phyloP scores from a whole-genome alignment of 139 green algal species.

The Spirogloea muscicola region DNA sequence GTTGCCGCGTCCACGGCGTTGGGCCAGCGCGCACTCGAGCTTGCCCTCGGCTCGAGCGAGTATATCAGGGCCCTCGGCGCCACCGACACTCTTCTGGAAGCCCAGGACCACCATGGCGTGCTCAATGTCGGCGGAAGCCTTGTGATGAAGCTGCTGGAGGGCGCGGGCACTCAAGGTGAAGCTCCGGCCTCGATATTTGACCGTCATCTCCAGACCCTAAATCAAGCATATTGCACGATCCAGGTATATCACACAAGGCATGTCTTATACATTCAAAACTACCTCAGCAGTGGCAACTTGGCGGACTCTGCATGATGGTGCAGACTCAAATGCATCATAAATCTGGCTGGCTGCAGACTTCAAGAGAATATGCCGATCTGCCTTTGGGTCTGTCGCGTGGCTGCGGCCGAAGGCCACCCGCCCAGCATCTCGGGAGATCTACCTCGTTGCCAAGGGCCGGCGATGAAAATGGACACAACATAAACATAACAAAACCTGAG shows the following conservation, averaged over 20 bases:
- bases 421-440: constrained; percentile 2
- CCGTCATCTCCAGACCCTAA: no score
- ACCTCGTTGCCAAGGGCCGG: constrained; percentile 15
- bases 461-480: no score
- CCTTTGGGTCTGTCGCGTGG: background rate
- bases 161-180: constrained; percentile 7
- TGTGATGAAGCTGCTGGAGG: constrained; percentile 14
- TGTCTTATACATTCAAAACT: no score
- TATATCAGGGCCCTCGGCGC: background rate
- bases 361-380: no score
- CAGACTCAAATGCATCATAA: no score
- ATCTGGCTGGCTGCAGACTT: no score
- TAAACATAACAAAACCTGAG: no score
- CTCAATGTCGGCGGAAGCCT: background rate
- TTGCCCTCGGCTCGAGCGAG: background rate
- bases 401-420: constrained; percentile 7
- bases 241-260: no score
- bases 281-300: no score
- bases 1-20: background rate
- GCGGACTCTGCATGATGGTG: no score
- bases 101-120: background rate
- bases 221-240: no score
- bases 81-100: background rate
- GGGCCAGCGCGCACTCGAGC: background rate
- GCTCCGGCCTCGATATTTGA: no score